Base-by-base conservation (phyloP, 306 rosid species). In the Ziziphus jujuba region DNA sequence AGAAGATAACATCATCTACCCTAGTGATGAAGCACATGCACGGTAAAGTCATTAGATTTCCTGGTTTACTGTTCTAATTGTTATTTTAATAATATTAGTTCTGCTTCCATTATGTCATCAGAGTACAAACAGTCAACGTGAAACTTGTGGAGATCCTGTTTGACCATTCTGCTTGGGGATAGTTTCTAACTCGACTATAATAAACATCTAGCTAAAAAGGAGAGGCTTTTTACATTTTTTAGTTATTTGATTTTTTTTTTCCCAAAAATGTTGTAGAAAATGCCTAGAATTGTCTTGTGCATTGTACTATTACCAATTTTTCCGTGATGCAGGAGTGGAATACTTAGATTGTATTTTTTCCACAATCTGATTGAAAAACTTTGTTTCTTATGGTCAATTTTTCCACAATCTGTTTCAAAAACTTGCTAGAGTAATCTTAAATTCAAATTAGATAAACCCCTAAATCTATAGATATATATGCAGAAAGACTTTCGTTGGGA, bases 321-420 rank as follows among this genome's bases (percentile, higher is more conserved):
- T 49, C 36, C 64, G 43, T 61, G 63, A 53, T 79, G 78, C 87
- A 91, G 97, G 87, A 45, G 58, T 70, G 95, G 92, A 75, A 67
- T 88, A 68, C 78, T 83, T 73, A n/a, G 80, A 82, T 11, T 59
- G 64, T 71, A 66, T 77, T 75, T 80, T 77, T 70, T 79, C 86
- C n/a, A n/a, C n/a, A n/a, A n/a, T n/a, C n/a, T n/a, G n/a, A n/a
- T n/a, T n/a, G n/a, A n/a, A n/a, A n/a, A n/a, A n/a, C n/a, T n/a
- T n/a, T n/a, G n/a, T n/a, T n/a, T n/a, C n/a, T n/a, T n/a, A n/a
- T n/a, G n/a, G n/a, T n/a, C n/a, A n/a, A n/a, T n/a, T n/a, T n/a
- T n/a, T n/a, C n/a, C n/a, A n/a, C n/a, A n/a, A n/a, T n/a, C n/a
- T n/a, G n/a, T n/a, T n/a, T n/a, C n/a, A n/a, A n/a, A n/a, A n/a